phyloP scores from a whole-genome alignment of 2,329 filamentous ascomycete genomes.

The Colletotrichum tropicicola region DNA sequence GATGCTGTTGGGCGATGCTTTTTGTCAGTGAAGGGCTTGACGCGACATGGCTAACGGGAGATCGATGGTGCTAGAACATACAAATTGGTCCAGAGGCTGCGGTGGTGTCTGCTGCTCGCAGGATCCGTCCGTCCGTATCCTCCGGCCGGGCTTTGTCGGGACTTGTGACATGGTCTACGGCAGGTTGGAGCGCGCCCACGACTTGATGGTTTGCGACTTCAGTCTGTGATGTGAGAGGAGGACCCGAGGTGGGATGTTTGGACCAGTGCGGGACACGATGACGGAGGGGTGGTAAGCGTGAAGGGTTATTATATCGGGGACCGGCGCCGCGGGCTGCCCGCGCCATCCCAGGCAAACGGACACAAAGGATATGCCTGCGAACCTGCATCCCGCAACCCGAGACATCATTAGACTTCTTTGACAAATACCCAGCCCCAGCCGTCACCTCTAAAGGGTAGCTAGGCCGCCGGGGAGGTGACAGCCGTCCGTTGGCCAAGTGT shows the following conservation, averaged over 20 bases:
- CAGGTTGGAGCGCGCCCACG: neutral
- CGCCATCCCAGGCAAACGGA: slow-evolving; percentile 23
- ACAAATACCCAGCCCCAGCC: slow-evolving; percentile 28
- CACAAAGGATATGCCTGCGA: slow-evolving; percentile 30
- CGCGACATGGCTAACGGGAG: slow-evolving; percentile 6
- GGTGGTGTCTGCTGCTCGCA: neutral
- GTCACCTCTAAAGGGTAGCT: neutral
- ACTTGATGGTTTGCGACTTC: neutral
- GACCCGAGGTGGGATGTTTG: neutral
- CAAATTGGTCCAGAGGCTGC: slow-evolving; percentile 21
- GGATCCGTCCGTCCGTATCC: neutral
- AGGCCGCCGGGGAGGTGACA: neutral
- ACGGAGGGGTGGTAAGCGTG: slow-evolving; percentile 14
- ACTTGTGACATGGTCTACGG: slow-evolving; percentile 11
- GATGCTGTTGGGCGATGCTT: slow-evolving; percentile 40
- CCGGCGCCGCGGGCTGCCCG: slow-evolving; percentile 16
- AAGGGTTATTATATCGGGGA: slow-evolving; percentile 26
- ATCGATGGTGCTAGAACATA: slow-evolving; percentile 28
- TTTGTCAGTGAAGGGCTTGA: slow-evolving; percentile 11
- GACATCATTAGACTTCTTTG: slow-evolving; percentile 30
- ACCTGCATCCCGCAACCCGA: slow-evolving; percentile 15
- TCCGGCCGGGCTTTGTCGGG: neutral
- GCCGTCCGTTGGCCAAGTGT: neutral
- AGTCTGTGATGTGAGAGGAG: neutral
- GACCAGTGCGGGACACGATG: slow-evolving; percentile 19